Percentiles rank a stretch among this genome's conserved stretches.
Conservation (phyloP, 1,284 basidiomycete genomes). For the Ustilago tritici region DNA sequence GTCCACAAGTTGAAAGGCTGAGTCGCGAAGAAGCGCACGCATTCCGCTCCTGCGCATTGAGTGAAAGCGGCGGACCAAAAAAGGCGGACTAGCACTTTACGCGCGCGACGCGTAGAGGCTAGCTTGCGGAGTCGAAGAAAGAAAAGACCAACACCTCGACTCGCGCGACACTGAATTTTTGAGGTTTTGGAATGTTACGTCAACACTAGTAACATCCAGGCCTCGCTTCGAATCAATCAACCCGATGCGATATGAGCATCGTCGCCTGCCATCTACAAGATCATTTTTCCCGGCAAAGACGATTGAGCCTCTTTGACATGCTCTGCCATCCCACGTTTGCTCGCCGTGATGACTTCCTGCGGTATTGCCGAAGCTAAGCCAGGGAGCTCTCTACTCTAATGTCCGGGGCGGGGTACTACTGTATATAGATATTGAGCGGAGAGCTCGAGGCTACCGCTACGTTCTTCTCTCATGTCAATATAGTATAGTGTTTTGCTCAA, state of each 20-base stretch:
- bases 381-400: too few species aligned
- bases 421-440: too few species aligned
- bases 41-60: conserved; percentile 23
- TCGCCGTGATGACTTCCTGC: background rate
- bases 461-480: too few species aligned
- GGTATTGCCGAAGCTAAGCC: too few species aligned
- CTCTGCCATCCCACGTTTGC: too few species aligned
- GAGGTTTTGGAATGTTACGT: background rate
- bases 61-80: conserved; percentile 15
- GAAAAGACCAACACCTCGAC: conserved; percentile 43
- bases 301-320: too few species aligned
- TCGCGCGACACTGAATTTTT: conserved; percentile 18
- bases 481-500: too few species aligned
- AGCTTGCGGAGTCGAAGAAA: background rate
- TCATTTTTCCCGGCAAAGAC: background rate
- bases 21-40: conserved; percentile 27
- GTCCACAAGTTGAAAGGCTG: conserved; percentile 18
- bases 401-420: too few species aligned
- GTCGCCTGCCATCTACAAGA: background rate
- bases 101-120: conserved; percentile 42
- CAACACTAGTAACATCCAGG: background rate
- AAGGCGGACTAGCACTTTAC: conserved; percentile 27
- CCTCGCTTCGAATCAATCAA: background rate
- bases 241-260: background rate
- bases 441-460: too few species aligned